A percentile compares a stretch with the other conserved stretches of the same genome.
Evolutionary conservation across 2,329 filamentous ascomycete genomes (phyloP).

Genomic region (Ophiostoma sp.): DNA sequence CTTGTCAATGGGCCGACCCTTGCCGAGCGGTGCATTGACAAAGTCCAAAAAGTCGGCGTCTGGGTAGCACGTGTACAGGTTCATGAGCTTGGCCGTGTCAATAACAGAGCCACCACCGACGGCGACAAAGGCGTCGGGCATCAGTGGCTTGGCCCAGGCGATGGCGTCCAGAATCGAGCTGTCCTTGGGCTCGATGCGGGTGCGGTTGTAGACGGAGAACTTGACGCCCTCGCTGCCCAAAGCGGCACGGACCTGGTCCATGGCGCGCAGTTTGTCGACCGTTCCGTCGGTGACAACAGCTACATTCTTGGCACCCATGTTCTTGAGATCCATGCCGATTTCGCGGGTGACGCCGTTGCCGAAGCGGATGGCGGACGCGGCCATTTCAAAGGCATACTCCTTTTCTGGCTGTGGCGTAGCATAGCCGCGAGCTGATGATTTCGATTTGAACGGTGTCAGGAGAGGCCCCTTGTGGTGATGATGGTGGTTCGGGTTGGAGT

Average conservation of each 20-base stretch:
- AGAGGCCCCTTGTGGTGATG: slow-evolving; percentile 55
- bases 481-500: slow-evolving; percentile 79
- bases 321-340: slow-evolving; percentile 95
- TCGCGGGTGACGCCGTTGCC: slow-evolving; percentile 90
- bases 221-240: slow-evolving; percentile 71
- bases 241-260: slow-evolving; percentile 81
- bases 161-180: slow-evolving; percentile 88
- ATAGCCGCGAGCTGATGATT: slow-evolving; percentile 45
- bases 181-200: slow-evolving; percentile 88
- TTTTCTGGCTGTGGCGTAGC: slow-evolving; percentile 79
- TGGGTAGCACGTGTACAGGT: slow-evolving; percentile 84
- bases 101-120: slow-evolving; percentile 93
- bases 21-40: slow-evolving; percentile 89
- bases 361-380: slow-evolving; percentile 88
- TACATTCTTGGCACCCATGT: slow-evolving; percentile 80
- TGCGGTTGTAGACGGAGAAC: slow-evolving; percentile 75
- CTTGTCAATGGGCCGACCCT: slow-evolving; percentile 68
- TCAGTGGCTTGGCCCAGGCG: slow-evolving; percentile 71
- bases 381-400: slow-evolving; percentile 99
- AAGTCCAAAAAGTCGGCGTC: slow-evolving; percentile 96
- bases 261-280: slow-evolving; percentile 76
- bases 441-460: slow-evolving; percentile 46
- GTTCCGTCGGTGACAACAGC: slow-evolving; percentile 87
- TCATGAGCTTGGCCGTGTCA: slow-evolving; percentile 98
- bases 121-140: slow-evolving; percentile 82